These are phyloP conservation scores for Arxiozyma slooffiae DNA, from an alignment of 1,139 yeast species.

Conservation along the genomic window DNA sequence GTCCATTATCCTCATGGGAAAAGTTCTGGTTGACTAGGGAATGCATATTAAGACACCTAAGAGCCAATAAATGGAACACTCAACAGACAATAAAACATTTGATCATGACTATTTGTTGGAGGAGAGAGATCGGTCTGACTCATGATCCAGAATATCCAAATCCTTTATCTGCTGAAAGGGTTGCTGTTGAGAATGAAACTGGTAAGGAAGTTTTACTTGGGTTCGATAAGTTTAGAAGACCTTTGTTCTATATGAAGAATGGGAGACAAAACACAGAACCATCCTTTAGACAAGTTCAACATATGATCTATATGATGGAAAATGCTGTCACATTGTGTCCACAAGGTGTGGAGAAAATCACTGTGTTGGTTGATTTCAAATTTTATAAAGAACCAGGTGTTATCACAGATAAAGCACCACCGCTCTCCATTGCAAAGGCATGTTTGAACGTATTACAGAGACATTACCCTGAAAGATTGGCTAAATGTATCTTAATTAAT, in stretches of 20 bases:
- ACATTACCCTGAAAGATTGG: constrained; percentile 87
- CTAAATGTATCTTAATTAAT: constrained; percentile 74
- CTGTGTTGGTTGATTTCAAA: constrained; percentile 81
- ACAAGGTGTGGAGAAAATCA: constrained; percentile 85
- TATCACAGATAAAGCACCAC: constrained; percentile 30
- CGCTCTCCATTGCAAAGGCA: constrained; percentile 48
- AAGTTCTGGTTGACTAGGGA: constrained; percentile 84
- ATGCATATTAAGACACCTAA: constrained; percentile 71
- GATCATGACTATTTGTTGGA: constrained; percentile 71
- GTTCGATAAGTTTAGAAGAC: constrained; percentile 73
- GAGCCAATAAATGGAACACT: constrained; percentile 83
- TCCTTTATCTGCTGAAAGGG: constrained; percentile 49
- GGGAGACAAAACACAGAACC: constrained; percentile 90
- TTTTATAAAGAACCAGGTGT: constrained; percentile 42
- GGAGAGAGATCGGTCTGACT: constrained; percentile 80
- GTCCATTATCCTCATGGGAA: constrained; percentile 48
- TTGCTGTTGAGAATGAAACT: constrained; percentile 65
- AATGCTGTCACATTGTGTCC: constrained; percentile 85
- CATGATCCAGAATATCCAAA: constrained; percentile 34
- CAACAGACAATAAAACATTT: constrained; percentile 62
- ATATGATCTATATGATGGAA: constrained; percentile 82
- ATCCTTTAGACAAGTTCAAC: constrained; percentile 80
- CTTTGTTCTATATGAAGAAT: constrained; percentile 77
- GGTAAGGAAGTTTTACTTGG: constrained; percentile 87
- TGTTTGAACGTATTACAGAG: constrained; percentile 81